Evolutionary conservation across 129 eudicot genomes (phyloP).

Genomic region (Tanacetum coccineum): DNA sequence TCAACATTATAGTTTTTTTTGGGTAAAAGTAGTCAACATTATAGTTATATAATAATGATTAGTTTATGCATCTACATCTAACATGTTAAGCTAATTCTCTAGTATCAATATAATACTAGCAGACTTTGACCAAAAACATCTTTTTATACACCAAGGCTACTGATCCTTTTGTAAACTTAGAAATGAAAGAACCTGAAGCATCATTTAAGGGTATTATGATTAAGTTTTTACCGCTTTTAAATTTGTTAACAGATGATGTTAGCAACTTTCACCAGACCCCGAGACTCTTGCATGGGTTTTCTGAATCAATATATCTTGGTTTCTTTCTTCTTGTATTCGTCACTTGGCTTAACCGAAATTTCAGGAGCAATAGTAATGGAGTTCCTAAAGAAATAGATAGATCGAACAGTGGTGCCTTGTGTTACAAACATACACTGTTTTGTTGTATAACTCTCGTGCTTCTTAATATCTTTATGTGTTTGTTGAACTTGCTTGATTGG

Average conservation of each 20-base stretch:
- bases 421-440: slow-evolving; percentile 37
- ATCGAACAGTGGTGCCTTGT: slow-evolving; percentile 21
- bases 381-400: slow-evolving; percentile 23
- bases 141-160: not conserved
- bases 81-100: not conserved
- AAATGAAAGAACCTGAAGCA: slow-evolving; percentile 17
- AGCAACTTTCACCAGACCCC: slow-evolving; percentile 31
- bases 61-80: not conserved
- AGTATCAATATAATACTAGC: not conserved
- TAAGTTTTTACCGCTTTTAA: slow-evolving; percentile 10
- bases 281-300: slow-evolving; percentile 32
- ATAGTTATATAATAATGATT: no score
- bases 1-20: no score
- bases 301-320: slow-evolving; percentile 37
- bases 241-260: slow-evolving; percentile 1
- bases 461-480: slow-evolving; percentile 46
- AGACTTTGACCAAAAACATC: not conserved
- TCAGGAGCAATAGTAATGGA: slow-evolving; percentile 10
- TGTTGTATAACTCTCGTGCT: slow-evolving; percentile 43
- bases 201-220: slow-evolving; percentile 12
- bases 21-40: no score
- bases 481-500: slow-evolving; percentile 48
- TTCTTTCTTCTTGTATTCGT: slow-evolving; percentile 34
- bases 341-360: slow-evolving; percentile 33
- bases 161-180: not conserved